Conservation (phyloP, 345 rosid species). For the Eucalyptus sideroxylon region DNA sequence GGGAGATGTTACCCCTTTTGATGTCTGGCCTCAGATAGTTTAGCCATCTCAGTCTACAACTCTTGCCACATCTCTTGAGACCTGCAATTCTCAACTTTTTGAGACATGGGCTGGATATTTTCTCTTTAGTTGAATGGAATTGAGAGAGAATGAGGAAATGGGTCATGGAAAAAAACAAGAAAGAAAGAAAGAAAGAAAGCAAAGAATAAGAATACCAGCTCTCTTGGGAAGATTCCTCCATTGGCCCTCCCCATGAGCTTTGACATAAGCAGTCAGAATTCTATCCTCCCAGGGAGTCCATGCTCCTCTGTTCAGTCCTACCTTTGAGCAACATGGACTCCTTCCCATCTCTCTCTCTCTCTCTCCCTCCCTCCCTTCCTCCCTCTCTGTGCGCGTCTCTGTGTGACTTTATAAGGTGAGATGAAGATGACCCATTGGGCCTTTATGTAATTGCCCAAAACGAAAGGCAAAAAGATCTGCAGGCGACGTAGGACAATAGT, state of each 20-base stretch:
- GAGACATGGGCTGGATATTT: not conserved
- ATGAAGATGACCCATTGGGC: not conserved
- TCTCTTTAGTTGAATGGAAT: not conserved
- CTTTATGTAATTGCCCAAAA: not conserved
- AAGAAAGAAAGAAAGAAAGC: too few relatives aligned
- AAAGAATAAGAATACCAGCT: slow-evolving; percentile 32
- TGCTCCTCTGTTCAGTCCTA: slow-evolving; percentile 44
- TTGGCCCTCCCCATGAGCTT: slow-evolving; percentile 50
- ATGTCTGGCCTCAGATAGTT: slow-evolving; percentile 52
- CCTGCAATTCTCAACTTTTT: not conserved
- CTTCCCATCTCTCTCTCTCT: slow-evolving; percentile 30
- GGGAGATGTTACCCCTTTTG: slow-evolving; percentile 42
- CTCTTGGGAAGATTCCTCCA: slow-evolving; percentile 51
- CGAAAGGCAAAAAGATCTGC: not conserved
- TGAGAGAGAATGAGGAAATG: not conserved
- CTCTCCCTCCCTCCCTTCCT: not conserved
- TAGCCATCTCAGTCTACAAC: slow-evolving; percentile 52
- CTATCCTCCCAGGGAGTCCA: slow-evolving; percentile 53
- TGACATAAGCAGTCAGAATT: slow-evolving; percentile 26
- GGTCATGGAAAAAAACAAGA: not conserved
- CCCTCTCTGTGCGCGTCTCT: not conserved
- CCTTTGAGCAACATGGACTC: slow-evolving; percentile 56
- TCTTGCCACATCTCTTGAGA: slow-evolving; percentile 51
- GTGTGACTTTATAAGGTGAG: not conserved
- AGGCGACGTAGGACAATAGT: not conserved